These are phyloP conservation scores for Dioscorea cayenensis DNA, from an alignment of 116 monocot genomes.

Conservation along the genomic window DNA sequence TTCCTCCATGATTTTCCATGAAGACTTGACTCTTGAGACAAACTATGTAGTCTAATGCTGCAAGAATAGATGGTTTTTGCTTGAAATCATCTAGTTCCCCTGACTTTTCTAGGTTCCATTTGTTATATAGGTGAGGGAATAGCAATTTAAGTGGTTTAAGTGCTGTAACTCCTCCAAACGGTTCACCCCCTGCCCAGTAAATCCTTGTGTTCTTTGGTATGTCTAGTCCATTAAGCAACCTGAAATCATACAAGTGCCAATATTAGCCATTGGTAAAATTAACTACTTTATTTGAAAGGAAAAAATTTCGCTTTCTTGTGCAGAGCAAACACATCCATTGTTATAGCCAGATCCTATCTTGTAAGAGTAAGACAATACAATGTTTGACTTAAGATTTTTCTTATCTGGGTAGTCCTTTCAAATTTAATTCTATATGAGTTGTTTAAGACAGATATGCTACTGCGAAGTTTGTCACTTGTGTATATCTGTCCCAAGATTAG, in stretches of 20 bases:
- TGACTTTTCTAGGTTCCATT: conserved; percentile 23
- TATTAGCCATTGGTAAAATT: not conserved
- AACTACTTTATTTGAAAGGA: not conserved
- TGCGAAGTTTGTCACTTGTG: no score
- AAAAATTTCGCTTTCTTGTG: not conserved
- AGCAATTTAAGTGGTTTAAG: conserved; percentile 18
- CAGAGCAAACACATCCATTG: not conserved
- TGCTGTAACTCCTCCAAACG: conserved; percentile 38
- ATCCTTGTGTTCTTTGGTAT: conserved; percentile 29
- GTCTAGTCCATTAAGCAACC: conserved; percentile 40
- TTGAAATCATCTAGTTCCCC: conserved; percentile 25
- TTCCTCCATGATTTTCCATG: conserved; percentile 48
- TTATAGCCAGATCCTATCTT: no score
- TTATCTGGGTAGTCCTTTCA: no score
- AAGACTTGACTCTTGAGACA: conserved; percentile 41
- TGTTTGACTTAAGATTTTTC: no score
- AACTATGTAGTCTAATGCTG: conserved; percentile 41
- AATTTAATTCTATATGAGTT: no score
- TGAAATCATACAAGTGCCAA: not conserved
- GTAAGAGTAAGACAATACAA: no score
- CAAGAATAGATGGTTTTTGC: conserved; percentile 34
- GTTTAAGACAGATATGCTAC: no score
- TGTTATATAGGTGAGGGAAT: conserved; percentile 32
- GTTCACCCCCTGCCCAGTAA: conserved; percentile 53
- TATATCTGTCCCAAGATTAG: no score